Evolutionary conservation across 116 monocot species (phyloP), one percentile per base, ranked within the genome.

Genomic region (Iris pallida): DNA sequence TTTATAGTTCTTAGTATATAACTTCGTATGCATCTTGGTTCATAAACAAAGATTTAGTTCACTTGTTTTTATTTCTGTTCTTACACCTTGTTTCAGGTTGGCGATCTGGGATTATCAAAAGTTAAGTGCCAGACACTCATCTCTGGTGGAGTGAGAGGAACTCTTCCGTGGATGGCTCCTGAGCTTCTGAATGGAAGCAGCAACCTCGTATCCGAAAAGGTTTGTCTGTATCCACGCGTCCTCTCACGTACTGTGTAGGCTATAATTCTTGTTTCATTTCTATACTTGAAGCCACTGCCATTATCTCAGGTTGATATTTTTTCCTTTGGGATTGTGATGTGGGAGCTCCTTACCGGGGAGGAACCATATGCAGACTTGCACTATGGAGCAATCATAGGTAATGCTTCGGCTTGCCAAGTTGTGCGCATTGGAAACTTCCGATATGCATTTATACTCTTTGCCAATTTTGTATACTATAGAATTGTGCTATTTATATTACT

Each of bases 141-240:
- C 41, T 98, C 93, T 46, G 98, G 98, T 53, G 90, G 93, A 16
- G 93, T 98, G 16, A 82, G 93, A 72, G 90, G 98, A 79, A 98
- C 98, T 18, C 82, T 98, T 10, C 98, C 98, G 7, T 98, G 93
- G 93, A 98, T 98, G 93, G 98, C 98, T 60, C 98, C 98, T 0
- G 98, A 93, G 65, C 83, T 93, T 61, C 72, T 98, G 16, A 88
- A 90, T 82, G 98, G 98, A 47, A 78, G 78, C 76, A 90, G 90
- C 61, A 93, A 71, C 68, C 75, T 87, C n/a, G 93, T 90, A 7
- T 90, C 93, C 5, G 90, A 94, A 67, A 94, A 94, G 87, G 92
- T 88, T 13, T 30, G 0, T 47, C 41, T 30, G 30, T 0, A 5
- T 30, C 3, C 30, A 0, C 30, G 30, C 30, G 68, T 53, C 16